phyloP scores from a whole-genome alignment of 805 yeast genomes.

The Zygotorulaspora chibaensis region DNA sequence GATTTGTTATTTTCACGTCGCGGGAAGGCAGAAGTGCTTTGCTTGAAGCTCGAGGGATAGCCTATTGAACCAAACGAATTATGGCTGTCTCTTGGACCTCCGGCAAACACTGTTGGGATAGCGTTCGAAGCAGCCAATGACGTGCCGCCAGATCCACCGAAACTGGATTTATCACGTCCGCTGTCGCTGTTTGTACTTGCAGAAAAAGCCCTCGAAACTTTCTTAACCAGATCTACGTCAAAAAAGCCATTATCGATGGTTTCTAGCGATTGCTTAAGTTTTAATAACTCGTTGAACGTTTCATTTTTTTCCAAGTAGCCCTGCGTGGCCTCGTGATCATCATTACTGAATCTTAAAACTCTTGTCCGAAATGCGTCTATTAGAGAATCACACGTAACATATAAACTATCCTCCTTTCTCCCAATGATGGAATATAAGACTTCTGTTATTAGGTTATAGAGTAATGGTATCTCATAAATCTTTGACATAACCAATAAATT shows the following conservation, averaged over 20 bases:
- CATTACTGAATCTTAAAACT: constrained; percentile 21
- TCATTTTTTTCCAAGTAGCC: constrained; percentile 27
- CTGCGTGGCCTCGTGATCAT: constrained; percentile 23
- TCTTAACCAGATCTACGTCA: constrained; percentile 51
- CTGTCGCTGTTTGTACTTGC: constrained; percentile 26
- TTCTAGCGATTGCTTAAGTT: constrained; percentile 51
- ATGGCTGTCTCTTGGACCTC: constrained; percentile 26
- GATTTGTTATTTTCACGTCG: constrained; percentile 21
- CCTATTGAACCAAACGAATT: constrained; percentile 23
- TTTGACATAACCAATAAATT: constrained; percentile 61
- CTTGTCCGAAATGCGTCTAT: constrained; percentile 23
- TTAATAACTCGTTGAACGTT: constrained; percentile 39
- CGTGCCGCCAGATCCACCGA: neutral
- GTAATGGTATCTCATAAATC: constrained; percentile 61
- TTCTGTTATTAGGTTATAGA: constrained; percentile 66
- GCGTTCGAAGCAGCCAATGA: constrained; percentile 1
- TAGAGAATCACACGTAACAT: constrained; percentile 28
- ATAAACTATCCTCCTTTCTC: constrained; percentile 52
- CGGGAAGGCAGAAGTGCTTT: constrained; percentile 9
- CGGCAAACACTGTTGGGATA: constrained; percentile 24
- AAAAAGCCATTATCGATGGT: constrained; percentile 64
- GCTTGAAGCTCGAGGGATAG: constrained; percentile 14
- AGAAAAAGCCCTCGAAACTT: constrained; percentile 38
- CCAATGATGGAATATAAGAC: constrained; percentile 66
- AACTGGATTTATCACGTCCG: constrained; percentile 9